phyloP scores from a whole-genome alignment of 2,329 filamentous ascomycete genomes.

The Cladorrhinum sp. region DNA sequence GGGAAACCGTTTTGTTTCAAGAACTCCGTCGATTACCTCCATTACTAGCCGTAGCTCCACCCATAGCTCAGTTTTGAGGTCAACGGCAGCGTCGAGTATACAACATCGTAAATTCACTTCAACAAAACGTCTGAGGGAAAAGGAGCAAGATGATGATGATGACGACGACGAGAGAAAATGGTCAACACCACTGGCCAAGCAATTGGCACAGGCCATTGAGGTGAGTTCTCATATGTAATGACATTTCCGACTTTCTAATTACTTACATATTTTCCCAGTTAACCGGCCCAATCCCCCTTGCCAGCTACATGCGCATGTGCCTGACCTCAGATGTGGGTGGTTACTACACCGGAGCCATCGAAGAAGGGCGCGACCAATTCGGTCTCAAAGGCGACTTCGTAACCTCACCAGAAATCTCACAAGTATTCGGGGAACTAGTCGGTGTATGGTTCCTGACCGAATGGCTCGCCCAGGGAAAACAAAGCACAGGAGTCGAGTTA shows the following conservation, averaged over 20 bases:
- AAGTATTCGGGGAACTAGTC: constrained; percentile 91
- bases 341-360: constrained; percentile 81
- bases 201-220: constrained; percentile 80
- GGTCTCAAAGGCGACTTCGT: constrained; percentile 93
- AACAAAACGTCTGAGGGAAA: constrained; percentile 4
- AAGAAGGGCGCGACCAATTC: constrained; percentile 75
- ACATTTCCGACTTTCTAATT: background rate
- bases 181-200: constrained; percentile 90
- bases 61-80: constrained; percentile 5
- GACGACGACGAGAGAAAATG: constrained; percentile 58
- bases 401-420: constrained; percentile 95
- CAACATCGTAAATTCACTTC: constrained; percentile 16
- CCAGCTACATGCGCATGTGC: constrained; percentile 98
- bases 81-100: background rate
- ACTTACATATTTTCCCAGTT: constrained; percentile 38
- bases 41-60: constrained; percentile 2
- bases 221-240: constrained; percentile 44
- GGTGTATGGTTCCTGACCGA: constrained; percentile 95
- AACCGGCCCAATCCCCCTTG: constrained; percentile 87
- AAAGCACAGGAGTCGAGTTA: constrained; percentile 71
- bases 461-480: constrained; percentile 88
- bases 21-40: constrained; percentile 4
- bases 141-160: constrained; percentile 5
- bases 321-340: constrained; percentile 86
- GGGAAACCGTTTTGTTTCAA: background rate